phyloP scores from a whole-genome alignment of 495 filamentous ascomycete genomes.

The Thermochaetoides thermophila region DNA sequence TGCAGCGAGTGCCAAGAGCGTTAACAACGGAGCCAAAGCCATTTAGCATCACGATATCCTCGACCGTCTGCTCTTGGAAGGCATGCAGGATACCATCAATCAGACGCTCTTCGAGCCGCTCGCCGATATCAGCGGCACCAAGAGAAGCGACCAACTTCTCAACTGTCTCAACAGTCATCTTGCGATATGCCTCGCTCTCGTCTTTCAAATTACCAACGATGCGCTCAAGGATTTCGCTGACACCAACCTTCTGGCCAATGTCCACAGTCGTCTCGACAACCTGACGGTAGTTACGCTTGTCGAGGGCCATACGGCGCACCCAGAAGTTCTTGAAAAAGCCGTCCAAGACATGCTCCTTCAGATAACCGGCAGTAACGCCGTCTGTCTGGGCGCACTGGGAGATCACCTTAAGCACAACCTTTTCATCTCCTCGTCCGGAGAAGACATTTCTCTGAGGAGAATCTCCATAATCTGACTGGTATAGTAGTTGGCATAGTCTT shows the following conservation, averaged over 20 bases:
- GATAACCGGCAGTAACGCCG: constrained; percentile 84
- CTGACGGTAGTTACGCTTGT: constrained; percentile 92
- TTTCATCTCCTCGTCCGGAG: constrained; percentile 99
- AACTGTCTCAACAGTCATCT: constrained; percentile 96
- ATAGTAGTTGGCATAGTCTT: constrained; percentile 98
- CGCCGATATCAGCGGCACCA: constrained; percentile 85
- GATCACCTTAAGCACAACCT: constrained; percentile 92
- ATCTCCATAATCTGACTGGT: constrained; percentile 99
- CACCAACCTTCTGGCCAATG: constrained; percentile 90
- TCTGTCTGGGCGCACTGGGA: constrained; percentile 93
- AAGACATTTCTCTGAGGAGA: constrained; percentile 85
- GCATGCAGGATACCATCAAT: constrained; percentile 94
- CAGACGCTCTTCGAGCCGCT: constrained; percentile 79
- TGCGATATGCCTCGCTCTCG: constrained; percentile 93
- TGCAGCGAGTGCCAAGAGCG: constrained; percentile 83
- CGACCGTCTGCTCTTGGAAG: constrained; percentile 97
- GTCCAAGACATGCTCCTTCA: constrained; percentile 85
- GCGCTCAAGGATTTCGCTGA: constrained; percentile 84
- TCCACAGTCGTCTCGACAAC: constrained; percentile 98
- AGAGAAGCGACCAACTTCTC: constrained; percentile 90
- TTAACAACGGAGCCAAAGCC: constrained; percentile 99
- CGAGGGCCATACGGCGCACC: constrained; percentile 91
- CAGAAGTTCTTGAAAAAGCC: constrained; percentile 99
- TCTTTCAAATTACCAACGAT: constrained; percentile 94
- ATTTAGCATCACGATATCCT: constrained; percentile 91